phyloP scores from a whole-genome alignment of 2,329 filamentous ascomycete genomes.

The Cercospora nicotianae region DNA sequence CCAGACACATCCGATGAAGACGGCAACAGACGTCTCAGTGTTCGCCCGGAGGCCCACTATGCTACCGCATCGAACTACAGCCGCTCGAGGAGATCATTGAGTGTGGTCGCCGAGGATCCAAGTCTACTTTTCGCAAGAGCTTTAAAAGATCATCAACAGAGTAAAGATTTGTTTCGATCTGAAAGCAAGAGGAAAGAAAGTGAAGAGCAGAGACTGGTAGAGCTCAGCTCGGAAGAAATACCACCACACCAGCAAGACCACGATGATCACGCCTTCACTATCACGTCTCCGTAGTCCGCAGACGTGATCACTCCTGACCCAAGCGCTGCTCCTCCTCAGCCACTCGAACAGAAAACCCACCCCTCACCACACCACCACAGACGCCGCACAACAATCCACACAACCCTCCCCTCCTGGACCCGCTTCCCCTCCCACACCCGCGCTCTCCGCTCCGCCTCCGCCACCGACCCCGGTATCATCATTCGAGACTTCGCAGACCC shows the following conservation, averaged over 20 bases:
- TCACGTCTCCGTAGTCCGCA: conserved; percentile 12
- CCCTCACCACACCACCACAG: not conserved
- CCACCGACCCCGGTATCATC: conserved; percentile 42
- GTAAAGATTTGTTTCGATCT: conserved; percentile 16
- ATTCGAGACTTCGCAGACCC: conserved; percentile 23
- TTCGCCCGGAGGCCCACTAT: conserved; percentile 4
- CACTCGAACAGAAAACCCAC: not conserved
- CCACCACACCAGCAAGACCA: not conserved
- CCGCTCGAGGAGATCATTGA: conserved; percentile 12
- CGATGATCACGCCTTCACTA: not conserved
- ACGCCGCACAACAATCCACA: conserved; percentile 26
- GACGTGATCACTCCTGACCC: not conserved
- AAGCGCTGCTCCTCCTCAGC: not conserved
- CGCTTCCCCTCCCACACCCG: conserved; percentile 50
- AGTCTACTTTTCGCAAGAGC: conserved; percentile 17
- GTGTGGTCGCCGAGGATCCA: conserved; percentile 14
- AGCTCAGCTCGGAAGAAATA: not conserved
- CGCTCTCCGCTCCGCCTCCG: conserved; percentile 43
- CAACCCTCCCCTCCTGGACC: conserved; percentile 43
- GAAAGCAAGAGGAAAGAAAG: conserved; percentile 17
- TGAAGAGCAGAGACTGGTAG: not conserved
- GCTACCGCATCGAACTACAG: conserved; percentile 8
- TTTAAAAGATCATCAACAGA: conserved; percentile 14
- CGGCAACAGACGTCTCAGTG: not conserved
- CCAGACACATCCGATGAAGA: not conserved